These are phyloP conservation scores for Linanthus parryae DNA, from an alignment of 148 eudicot species.

Conservation along the genomic window DNA sequence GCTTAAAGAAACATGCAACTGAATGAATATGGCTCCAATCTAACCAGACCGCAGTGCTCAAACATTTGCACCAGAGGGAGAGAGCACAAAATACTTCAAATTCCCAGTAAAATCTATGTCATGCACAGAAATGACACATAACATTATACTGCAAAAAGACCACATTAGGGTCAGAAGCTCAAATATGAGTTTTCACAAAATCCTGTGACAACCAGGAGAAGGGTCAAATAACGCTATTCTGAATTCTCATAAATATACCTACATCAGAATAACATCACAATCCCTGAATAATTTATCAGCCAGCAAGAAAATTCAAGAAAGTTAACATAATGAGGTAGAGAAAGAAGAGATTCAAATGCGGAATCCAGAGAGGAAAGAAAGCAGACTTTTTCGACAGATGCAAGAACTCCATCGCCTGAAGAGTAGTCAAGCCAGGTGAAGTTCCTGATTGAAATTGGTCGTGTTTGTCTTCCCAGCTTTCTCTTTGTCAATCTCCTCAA, in stretches of 20 bases:
- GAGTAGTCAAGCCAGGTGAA: slow-evolving; percentile 1
- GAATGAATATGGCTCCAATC: too few species aligned
- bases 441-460: background rate
- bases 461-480: background rate
- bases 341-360: background rate
- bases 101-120: too few species aligned
- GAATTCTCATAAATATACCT: slow-evolving; percentile 3
- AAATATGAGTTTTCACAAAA: too few species aligned
- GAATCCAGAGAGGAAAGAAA: background rate
- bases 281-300: background rate
- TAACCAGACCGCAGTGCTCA: too few species aligned
- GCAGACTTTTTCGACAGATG: background rate
- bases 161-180: too few species aligned
- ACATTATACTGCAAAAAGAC: too few species aligned
- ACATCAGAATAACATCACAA: background rate
- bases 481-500: background rate
- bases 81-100: too few species aligned
- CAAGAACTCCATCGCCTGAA: background rate
- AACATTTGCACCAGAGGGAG: too few species aligned
- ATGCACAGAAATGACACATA: too few species aligned
- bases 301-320: background rate
- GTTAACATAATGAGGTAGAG: background rate
- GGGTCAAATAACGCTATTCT: too few species aligned
- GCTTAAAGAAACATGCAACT: too few species aligned
- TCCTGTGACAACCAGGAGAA: too few species aligned